Conservation (phyloP, 176 grass and related monocot genomes). For the Eragrostis nindensis region DNA sequence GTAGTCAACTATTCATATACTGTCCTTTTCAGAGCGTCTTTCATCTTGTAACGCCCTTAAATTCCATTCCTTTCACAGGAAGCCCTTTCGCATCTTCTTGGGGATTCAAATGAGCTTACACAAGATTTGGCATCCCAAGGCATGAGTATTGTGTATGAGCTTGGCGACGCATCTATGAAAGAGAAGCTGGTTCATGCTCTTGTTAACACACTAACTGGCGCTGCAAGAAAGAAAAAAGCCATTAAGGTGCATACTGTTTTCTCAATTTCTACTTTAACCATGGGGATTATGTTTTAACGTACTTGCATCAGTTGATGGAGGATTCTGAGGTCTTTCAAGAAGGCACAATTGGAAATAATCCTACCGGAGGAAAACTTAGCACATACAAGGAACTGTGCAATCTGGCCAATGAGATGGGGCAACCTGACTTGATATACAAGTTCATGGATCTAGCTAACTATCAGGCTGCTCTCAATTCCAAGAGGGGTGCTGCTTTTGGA, state of each 20-base stretch:
- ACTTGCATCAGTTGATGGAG: constrained; percentile 77
- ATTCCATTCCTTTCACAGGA: constrained; percentile 65
- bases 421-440: constrained; percentile 98
- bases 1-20: constrained; percentile 6
- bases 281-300: constrained; percentile 35
- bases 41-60: constrained; percentile 21
- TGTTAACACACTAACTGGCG: constrained; percentile 84
- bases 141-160: constrained; percentile 98
- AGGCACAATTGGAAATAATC: constrained; percentile 81
- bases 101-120: constrained; percentile 95
- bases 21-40: constrained; percentile 3
- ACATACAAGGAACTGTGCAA: constrained; percentile 95
- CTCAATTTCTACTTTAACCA: constrained; percentile 20
- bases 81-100: constrained; percentile 91
- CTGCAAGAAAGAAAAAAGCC: constrained; percentile 91
- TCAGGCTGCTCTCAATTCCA: constrained; percentile 92
- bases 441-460: constrained; percentile 99
- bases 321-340: constrained; percentile 99
- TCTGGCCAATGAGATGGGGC: constrained; percentile 96
- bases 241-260: constrained; percentile 64
- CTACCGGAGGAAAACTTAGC: constrained; percentile 85
- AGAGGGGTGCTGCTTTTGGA: constrained; percentile 96
- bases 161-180: constrained; percentile 96
- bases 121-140: constrained; percentile 99
- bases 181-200: constrained; percentile 85